A percentile compares a stretch with the other conserved stretches of the same genome.
Evolutionary conservation across 345 rosid species (phyloP).

Genomic region (Salix suchowensis): DNA sequence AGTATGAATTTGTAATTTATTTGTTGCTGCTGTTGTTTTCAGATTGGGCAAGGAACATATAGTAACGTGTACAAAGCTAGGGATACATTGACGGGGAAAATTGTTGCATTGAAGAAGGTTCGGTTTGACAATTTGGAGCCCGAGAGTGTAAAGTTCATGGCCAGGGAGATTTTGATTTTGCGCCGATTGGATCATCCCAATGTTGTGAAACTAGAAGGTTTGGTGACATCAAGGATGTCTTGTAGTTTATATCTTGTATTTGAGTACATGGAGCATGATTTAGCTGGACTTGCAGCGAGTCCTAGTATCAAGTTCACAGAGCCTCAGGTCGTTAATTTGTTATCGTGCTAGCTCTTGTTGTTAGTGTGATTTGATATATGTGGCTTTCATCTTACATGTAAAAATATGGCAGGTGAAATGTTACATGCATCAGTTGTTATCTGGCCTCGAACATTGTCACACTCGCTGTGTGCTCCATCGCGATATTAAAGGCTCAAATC

Average conservation of each 20-base stretch:
- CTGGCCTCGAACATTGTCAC: conserved; percentile 34
- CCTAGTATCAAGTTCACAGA: conserved; percentile 27
- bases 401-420: conserved; percentile 27
- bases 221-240: conserved; percentile 33
- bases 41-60: conserved; percentile 35
- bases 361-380: neutral
- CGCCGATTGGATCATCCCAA: conserved; percentile 31
- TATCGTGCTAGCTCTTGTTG: neutral
- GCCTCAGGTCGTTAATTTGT: conserved; percentile 20
- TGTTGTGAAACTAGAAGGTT: conserved; percentile 30
- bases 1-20: neutral
- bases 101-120: conserved; percentile 34
- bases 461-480: conserved; percentile 26
- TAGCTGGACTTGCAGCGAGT: conserved; percentile 30
- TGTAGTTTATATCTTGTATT: conserved; percentile 33
- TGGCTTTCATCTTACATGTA: neutral
- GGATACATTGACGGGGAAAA: conserved; percentile 30
- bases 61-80: conserved; percentile 34
- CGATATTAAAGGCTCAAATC: conserved; percentile 32
- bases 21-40: neutral
- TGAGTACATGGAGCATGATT: conserved; percentile 35
- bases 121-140: conserved; percentile 33
- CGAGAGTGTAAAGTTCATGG: conserved; percentile 32
- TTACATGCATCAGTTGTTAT: conserved; percentile 27
- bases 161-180: conserved; percentile 30